Conservation (phyloP, 805 yeast genomes). For the Torulaspora maleeae region DNA sequence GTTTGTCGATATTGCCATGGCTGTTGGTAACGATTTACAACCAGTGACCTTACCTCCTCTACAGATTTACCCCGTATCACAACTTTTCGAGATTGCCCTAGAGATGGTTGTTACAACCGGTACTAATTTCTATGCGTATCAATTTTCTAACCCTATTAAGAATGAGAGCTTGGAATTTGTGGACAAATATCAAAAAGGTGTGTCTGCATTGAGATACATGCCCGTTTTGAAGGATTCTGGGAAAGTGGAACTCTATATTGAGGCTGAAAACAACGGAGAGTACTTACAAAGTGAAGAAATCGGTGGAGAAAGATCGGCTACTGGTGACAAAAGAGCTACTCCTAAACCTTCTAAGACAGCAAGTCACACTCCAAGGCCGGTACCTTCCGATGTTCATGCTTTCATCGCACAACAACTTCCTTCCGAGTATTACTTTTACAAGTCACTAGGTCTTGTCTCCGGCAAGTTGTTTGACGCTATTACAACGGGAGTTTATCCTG, state of each 20-base stretch:
- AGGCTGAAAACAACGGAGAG: constrained; percentile 34
- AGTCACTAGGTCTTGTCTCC: constrained; percentile 63
- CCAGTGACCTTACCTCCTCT: constrained; percentile 54
- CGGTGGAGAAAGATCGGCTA: background rate
- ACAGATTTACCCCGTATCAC: constrained; percentile 32
- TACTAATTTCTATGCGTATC: constrained; percentile 44
- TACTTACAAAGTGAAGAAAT: background rate
- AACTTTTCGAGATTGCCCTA: constrained; percentile 37
- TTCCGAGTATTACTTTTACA: constrained; percentile 77
- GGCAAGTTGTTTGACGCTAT: constrained; percentile 61
- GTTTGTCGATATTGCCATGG: constrained; percentile 68
- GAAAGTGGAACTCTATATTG: constrained; percentile 52
- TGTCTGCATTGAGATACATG: constrained; percentile 60
- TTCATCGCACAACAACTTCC: constrained; percentile 81
- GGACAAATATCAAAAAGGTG: constrained; percentile 59
- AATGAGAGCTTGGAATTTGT: constrained; percentile 39
- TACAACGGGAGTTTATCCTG: constrained; percentile 55
- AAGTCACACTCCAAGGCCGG: constrained; percentile 15
- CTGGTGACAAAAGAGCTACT: background rate
- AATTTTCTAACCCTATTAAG: constrained; percentile 36
- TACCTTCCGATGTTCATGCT: constrained; percentile 79
- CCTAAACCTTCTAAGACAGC: constrained; percentile 7
- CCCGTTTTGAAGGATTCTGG: constrained; percentile 74
- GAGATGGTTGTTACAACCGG: constrained; percentile 41
- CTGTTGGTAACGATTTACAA: constrained; percentile 75